phyloP scores from a whole-genome alignment of 345 rosid species.

The Cardiospermum halicacabum region DNA sequence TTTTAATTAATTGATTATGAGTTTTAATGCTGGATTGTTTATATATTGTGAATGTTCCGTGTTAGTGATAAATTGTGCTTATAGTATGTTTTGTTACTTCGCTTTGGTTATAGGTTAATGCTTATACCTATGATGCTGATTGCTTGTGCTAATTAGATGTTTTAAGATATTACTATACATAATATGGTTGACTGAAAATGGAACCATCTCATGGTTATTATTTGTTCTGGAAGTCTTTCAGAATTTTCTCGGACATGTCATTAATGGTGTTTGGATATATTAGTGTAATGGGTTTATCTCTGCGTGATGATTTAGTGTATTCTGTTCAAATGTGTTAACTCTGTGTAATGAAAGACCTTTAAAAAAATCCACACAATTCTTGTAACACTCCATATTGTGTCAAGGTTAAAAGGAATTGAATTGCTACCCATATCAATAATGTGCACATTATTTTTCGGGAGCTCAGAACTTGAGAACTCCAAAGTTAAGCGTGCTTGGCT shows the following conservation, averaged over 20 bases:
- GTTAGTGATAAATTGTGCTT: not conserved
- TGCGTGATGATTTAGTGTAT: not conserved
- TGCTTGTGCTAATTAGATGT: not conserved
- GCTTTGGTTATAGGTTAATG: not conserved
- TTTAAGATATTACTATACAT: not conserved
- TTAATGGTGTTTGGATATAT: too few relatives aligned
- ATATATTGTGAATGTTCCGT: not conserved
- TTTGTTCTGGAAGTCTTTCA: not conserved
- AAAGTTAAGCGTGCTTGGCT: too few relatives aligned
- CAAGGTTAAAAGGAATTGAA: too few relatives aligned
- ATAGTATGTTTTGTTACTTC: not conserved
- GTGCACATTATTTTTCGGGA: too few relatives aligned
- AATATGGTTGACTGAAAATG: not conserved
- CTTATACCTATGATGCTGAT: not conserved
- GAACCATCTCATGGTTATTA: not conserved
- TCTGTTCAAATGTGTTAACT: too few relatives aligned
- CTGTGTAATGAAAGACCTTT: too few relatives aligned
- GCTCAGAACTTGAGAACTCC: too few relatives aligned
- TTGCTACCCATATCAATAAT: too few relatives aligned
- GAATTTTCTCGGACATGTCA: not conserved
- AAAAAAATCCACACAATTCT: too few relatives aligned
- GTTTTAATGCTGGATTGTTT: too few relatives aligned
- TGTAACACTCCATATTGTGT: too few relatives aligned
- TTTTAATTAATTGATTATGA: too few relatives aligned
- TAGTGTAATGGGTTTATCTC: not conserved